Base-by-base conservation (phyloP, 202 grass and related monocot species). In the Elaeis oleifera region DNA sequence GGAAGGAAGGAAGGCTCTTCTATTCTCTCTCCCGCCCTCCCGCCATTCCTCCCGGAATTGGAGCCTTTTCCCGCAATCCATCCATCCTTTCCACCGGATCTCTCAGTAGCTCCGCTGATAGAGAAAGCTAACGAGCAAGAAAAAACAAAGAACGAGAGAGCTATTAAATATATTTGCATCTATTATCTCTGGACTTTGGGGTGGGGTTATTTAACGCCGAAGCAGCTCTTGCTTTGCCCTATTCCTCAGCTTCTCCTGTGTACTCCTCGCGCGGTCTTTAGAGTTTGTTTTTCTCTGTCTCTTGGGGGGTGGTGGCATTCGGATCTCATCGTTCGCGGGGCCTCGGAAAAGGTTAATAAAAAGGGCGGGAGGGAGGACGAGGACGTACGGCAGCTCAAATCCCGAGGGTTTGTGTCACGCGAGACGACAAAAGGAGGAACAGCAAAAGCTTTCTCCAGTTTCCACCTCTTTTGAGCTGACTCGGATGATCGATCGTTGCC, bases 31-130 rank as follows among this genome's bases (percentile, higher is more conserved):
- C 70, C 51, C 64, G 50, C 78, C 79, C 81, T 63, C 87, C 74
- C 23, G 71, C 71, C 72, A 66, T 71, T 69, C 60, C 76, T 76
- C 74, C 74, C 80, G 74, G 75, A 81, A 77, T 78, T 85, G 36
- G 65, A 87, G 67, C 67, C 91, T 90, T 96, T 63, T 80, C 84
- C 79, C 74, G 78, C 84, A 96, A 90, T 96, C 82, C 81, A 85
- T 90, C 81, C 76, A 73, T 69, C 58, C 80, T 77, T 63, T 76
- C 69, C 7, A 18, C 23, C 68, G 19, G 36, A 68, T 75, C 67
- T 76, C 75, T 72, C 65, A 58, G n/a, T 53, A 8, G 23, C n/a
- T 55, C 51, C 18, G 3, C 67, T 61, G 51, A 28, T 6, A 76
- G 67, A 76, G 48, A 60, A 24, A 76, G 54, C 36, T 9, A 66